phyloP scores from a whole-genome alignment of 148 eudicot genomes.

The Cornus suecica region DNA sequence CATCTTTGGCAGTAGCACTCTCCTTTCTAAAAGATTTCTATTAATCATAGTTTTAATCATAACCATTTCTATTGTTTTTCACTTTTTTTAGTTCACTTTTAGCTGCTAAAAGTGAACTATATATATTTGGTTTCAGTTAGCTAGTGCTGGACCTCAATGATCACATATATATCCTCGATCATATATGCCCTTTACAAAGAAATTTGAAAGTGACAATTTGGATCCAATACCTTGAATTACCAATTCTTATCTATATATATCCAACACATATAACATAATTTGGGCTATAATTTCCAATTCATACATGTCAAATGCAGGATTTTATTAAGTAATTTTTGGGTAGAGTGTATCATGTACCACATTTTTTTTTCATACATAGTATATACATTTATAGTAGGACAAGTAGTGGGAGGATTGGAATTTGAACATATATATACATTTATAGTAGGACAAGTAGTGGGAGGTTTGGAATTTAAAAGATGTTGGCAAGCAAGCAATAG shows the following conservation, averaged over 20 bases:
- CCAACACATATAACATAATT: neutral
- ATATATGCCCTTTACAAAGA: neutral
- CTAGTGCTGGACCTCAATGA: neutral
- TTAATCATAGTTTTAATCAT: constrained; percentile 67
- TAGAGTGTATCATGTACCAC: too few relatives aligned
- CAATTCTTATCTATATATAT: neutral
- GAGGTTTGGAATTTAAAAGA: constrained; percentile 2
- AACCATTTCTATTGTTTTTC: constrained; percentile 17
- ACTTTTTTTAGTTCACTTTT: constrained; percentile 17
- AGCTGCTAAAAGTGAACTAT: neutral
- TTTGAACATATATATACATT: neutral
- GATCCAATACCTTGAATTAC: neutral
- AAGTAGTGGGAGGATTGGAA: too few relatives aligned
- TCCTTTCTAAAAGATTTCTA: constrained; percentile 23
- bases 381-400: too few relatives aligned
- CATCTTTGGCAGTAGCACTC: constrained; percentile 23
- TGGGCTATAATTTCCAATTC: neutral
- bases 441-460: too few relatives aligned
- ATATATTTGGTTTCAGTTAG: neutral
- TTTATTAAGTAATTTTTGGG: too few relatives aligned
- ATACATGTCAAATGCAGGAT: neutral
- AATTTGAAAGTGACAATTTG: neutral
- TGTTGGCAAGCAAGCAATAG: constrained; percentile 6
- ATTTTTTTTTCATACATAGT: too few relatives aligned
- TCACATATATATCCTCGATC: neutral